phyloP scores from a whole-genome alignment of 495 filamentous ascomycete species.

The Penicillium diatomitis region DNA sequence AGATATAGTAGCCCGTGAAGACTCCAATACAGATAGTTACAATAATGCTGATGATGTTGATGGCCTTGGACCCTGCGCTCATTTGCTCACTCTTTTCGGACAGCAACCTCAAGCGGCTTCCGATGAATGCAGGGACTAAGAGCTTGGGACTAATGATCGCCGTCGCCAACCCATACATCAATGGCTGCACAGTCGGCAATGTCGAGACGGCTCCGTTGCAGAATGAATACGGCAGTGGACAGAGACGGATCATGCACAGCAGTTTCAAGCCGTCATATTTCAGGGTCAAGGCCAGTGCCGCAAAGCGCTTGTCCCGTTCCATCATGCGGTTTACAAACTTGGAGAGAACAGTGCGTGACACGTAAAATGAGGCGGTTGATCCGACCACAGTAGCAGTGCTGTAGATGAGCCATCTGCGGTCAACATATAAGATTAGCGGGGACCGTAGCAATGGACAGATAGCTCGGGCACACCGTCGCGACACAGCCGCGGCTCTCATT shows the following conservation, averaged over 20 bases:
- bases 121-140: slow-evolving; percentile 88
- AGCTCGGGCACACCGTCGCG: too few species aligned
- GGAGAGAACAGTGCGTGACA: slow-evolving; percentile 67
- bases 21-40: slow-evolving; percentile 60
- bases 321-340: slow-evolving; percentile 71
- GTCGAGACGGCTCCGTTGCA: slow-evolving; percentile 92
- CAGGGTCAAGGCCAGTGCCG: slow-evolving; percentile 55
- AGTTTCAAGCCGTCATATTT: slow-evolving; percentile 82
- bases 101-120: slow-evolving; percentile 55
- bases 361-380: slow-evolving; percentile 66
- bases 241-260: slow-evolving; percentile 85
- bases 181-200: slow-evolving; percentile 74
- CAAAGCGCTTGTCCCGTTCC: slow-evolving; percentile 70
- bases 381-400: slow-evolving; percentile 70
- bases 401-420: slow-evolving; percentile 65
- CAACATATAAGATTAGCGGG: neutral
- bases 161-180: slow-evolving; percentile 72
- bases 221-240: slow-evolving; percentile 88
- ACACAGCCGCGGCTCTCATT: too few species aligned
- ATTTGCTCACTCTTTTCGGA: slow-evolving; percentile 58
- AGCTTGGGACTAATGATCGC: slow-evolving; percentile 72
- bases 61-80: slow-evolving; percentile 43
- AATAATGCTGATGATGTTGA: slow-evolving; percentile 79
- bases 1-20: slow-evolving; percentile 76
- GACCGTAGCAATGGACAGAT: too few species aligned